Evolutionary conservation across 306 rosid species (phyloP).

Genomic region (Vigna radiata): DNA sequence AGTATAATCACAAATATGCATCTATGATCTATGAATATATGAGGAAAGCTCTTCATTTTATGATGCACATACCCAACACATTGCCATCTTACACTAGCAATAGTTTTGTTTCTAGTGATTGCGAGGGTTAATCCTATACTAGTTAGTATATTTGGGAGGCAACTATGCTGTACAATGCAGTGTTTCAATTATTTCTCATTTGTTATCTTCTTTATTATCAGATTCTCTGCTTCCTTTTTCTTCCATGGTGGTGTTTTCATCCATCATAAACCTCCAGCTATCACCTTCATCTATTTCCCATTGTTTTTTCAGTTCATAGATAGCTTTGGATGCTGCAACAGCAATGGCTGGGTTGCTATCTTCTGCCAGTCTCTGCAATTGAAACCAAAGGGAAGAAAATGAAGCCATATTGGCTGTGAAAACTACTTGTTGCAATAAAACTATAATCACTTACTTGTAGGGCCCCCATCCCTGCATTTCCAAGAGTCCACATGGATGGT

Average conservation of each 20-base stretch:
- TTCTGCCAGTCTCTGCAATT: slow-evolving; percentile 85
- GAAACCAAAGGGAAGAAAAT: slow-evolving; percentile 26
- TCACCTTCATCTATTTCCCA: slow-evolving; percentile 97
- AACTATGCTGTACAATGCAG: slow-evolving; percentile 44
- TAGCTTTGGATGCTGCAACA: slow-evolving; percentile 84
- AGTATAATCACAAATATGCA: slow-evolving; percentile 20
- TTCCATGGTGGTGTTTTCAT: slow-evolving; percentile 50
- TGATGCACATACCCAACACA: slow-evolving; percentile 41
- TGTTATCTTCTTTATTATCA: slow-evolving; percentile 49
- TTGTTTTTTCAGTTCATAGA: slow-evolving; percentile 90
- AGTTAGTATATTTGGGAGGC: slow-evolving; percentile 46
- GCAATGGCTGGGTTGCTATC: slow-evolving; percentile 87
- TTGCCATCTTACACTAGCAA: slow-evolving; percentile 41
- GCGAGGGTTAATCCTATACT: slow-evolving; percentile 58
- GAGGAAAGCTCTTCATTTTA: slow-evolving; percentile 26
- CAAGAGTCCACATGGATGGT: slow-evolving; percentile 97
- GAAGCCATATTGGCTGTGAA: slow-evolving; percentile 7
- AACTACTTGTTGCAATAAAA: neutral
- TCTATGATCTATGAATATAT: slow-evolving; percentile 10
- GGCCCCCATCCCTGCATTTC: slow-evolving; percentile 99
- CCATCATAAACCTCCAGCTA: slow-evolving; percentile 87
- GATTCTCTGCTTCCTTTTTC: slow-evolving; percentile 51
- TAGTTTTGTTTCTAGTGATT: slow-evolving; percentile 45
- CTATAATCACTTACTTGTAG: slow-evolving; percentile 64
- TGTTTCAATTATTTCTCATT: slow-evolving; percentile 43